Percentiles rank a stretch among this genome's conserved stretches.
Conservation (phyloP, 1,284 basidiomycete genomes). For the Sporisorium reilianum region DNA sequence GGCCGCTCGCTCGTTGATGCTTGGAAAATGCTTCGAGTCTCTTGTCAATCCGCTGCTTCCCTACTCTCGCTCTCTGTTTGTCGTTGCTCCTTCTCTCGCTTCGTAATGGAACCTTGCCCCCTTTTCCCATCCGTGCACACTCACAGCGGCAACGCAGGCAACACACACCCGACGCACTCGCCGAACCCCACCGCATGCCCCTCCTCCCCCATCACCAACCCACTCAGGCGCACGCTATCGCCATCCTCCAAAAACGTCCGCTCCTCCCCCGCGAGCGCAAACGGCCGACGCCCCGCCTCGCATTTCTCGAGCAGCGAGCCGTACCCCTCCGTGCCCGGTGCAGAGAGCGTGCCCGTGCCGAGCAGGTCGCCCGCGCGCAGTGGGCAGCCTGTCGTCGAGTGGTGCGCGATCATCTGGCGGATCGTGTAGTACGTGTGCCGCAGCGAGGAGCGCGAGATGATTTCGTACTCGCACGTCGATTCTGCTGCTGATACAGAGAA, state of each 20-base stretch:
- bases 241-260: slow-evolving; percentile 35
- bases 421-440: slow-evolving; percentile 46
- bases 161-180: slow-evolving; percentile 17
- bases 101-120: not conserved
- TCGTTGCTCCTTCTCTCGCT: too few relatives aligned
- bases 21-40: too few relatives aligned
- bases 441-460: slow-evolving; percentile 19
- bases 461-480: not conserved
- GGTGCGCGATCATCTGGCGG: slow-evolving; percentile 49
- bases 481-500: slow-evolving; percentile 1
- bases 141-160: slow-evolving; percentile 28
- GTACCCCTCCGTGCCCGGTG: slow-evolving; percentile 21
- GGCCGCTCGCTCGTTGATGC: not conserved
- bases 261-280: slow-evolving; percentile 2
- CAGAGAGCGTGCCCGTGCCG: slow-evolving; percentile 44
- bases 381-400: slow-evolving; percentile 43
- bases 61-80: too few relatives aligned
- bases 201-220: not conserved
- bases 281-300: slow-evolving; percentile 6
- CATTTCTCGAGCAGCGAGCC: slow-evolving; percentile 34
- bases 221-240: slow-evolving; percentile 21
- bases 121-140: too few relatives aligned
- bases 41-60: too few relatives aligned
- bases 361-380: slow-evolving; percentile 34
- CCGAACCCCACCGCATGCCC: slow-evolving; percentile 29